phyloP scores from a whole-genome alignment of 2,329 filamentous ascomycete species.

The Nothomitra cinnamomea region DNA sequence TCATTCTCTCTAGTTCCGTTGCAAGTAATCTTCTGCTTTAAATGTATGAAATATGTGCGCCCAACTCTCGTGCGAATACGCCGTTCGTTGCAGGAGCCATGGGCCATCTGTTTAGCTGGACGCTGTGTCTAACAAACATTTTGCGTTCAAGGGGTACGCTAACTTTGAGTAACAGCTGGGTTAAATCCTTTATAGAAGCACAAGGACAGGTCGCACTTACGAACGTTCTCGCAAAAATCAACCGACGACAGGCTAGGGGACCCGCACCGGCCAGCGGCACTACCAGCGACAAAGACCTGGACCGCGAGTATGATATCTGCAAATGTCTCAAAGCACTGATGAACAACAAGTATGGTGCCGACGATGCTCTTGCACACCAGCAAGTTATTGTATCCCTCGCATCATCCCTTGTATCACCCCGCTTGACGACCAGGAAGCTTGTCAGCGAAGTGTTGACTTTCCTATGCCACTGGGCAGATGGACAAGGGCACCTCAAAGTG shows the following conservation, averaged over 20 bases:
- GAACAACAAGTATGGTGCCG: conserved; percentile 98
- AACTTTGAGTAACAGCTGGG: conserved; percentile 45
- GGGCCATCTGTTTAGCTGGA: no score
- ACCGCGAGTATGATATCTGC: conserved; percentile 90
- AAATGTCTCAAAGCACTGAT: conserved; percentile 95
- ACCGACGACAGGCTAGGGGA: conserved; percentile 63
- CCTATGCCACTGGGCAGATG: conserved; percentile 82
- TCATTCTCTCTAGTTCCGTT: background rate
- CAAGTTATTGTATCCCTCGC: conserved; percentile 79
- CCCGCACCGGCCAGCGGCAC: conserved; percentile 44
- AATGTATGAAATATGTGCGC: no score
- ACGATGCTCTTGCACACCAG: conserved; percentile 81
- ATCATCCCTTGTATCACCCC: conserved; percentile 71
- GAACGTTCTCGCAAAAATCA: conserved; percentile 84
- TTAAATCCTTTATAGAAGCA: conserved; percentile 88
- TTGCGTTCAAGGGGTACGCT: conserved; percentile 5
- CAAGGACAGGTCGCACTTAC: conserved; percentile 94
- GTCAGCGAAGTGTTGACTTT: conserved; percentile 95
- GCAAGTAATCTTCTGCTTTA: no score
- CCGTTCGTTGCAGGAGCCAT: no score
- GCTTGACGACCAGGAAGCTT: conserved; percentile 80
- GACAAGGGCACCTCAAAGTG: conserved; percentile 81
- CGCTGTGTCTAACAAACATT: background rate
- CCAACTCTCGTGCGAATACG: no score
- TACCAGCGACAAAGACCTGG: conserved; percentile 57